phyloP scores from a whole-genome alignment of 257 asterid genomes.

The Jasminum sambac region DNA sequence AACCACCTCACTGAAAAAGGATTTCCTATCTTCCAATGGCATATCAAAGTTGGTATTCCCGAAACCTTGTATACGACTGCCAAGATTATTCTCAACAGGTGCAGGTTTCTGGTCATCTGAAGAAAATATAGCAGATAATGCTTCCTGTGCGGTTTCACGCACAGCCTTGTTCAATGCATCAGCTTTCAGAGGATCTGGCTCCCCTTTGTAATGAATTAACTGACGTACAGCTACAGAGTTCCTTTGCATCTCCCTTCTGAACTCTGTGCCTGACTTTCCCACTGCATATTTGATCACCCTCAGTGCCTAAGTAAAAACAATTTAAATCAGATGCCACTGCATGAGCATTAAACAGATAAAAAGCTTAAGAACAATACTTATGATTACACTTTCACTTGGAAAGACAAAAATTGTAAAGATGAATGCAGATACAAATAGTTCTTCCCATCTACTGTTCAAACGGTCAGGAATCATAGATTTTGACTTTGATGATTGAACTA shows the following conservation, averaged over 20 bases:
- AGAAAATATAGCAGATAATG: constrained; percentile 79
- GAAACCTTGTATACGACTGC: constrained; percentile 93
- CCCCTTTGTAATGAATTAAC: constrained; percentile 91
- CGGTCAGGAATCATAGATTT: not conserved
- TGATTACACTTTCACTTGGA: not conserved
- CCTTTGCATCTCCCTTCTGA: constrained; percentile 98
- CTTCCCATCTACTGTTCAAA: constrained; percentile 7
- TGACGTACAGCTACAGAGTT: constrained; percentile 87
- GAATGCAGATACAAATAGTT: constrained; percentile 9
- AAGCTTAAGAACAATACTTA: not conserved
- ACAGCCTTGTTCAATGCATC: constrained; percentile 94
- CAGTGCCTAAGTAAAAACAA: constrained; percentile 56
- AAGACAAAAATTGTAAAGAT: not conserved
- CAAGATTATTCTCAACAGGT: constrained; percentile 64
- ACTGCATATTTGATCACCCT: constrained; percentile 88
- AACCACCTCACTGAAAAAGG: constrained; percentile 90
- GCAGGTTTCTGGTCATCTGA: constrained; percentile 74
- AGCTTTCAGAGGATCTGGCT: constrained; percentile 90
- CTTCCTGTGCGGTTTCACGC: constrained; percentile 96
- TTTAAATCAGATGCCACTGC: constrained; percentile 5
- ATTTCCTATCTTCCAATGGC: constrained; percentile 77
- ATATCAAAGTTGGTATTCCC: constrained; percentile 74
- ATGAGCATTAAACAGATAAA: constrained; percentile 8
- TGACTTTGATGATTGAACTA: constrained; percentile 10
- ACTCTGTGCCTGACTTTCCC: constrained; percentile 93